A percentile compares a stretch with the other conserved stretches of the same genome.
These are phyloP conservation scores for Strigomonas culicis DNA, from an alignment of 208 protist species.

Conservation along the genomic window DNA sequence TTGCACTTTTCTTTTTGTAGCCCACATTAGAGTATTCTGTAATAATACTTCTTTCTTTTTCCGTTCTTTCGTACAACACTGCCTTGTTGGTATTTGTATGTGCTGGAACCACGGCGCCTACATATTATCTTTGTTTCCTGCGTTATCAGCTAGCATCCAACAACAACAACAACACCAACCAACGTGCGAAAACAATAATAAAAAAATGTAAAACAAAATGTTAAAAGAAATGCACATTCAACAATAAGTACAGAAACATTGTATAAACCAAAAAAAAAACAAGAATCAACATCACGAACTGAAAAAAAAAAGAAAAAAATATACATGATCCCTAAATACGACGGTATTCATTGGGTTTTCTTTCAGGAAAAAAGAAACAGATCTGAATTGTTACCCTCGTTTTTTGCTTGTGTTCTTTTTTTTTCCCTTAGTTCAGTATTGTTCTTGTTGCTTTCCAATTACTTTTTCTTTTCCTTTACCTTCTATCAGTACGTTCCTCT, in stretches of 20 bases:
- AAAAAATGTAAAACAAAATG: background rate
- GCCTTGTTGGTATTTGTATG: no score
- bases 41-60: no score
- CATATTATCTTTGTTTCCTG: no score
- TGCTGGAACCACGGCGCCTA: no score
- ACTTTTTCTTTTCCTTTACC: background rate
- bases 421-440: no score
- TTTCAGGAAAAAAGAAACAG: background rate
- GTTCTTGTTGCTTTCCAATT: no score
- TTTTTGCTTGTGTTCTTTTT: background rate
- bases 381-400: background rate
- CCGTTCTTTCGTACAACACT: no score
- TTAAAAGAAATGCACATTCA: background rate
- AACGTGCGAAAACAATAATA: background rate
- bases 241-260: background rate
- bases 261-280: background rate
- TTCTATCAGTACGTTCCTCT: background rate
- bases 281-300: background rate
- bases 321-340: background rate
- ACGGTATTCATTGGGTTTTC: background rate
- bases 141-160: no score
- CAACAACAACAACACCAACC: no score
- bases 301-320: constrained; percentile 9
- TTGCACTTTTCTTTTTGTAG: no score
- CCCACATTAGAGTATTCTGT: no score